Conservation (phyloP, 148 eudicot genomes). For the Vaccinium myrtillus region DNA sequence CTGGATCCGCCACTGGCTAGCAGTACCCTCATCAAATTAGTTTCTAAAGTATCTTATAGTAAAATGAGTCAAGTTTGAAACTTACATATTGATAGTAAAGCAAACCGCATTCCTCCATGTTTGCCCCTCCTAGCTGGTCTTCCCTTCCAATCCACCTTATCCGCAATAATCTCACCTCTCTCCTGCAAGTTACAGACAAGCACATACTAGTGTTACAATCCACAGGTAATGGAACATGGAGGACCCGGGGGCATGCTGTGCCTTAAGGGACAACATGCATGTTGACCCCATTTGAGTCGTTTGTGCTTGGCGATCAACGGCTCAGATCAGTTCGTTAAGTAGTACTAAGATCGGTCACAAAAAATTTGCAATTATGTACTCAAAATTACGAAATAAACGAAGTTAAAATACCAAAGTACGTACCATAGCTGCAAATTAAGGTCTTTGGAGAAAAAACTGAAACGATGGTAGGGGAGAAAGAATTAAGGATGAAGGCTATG, state of each 20-base stretch:
- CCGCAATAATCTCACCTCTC: constrained; percentile 31
- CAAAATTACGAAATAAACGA: not conserved
- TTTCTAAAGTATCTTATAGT: not conserved
- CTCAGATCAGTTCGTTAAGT: too few species aligned
- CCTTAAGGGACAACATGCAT: too few species aligned
- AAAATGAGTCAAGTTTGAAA: not conserved
- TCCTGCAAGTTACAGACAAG: constrained; percentile 25
- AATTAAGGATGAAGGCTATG: not conserved
- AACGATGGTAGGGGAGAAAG: not conserved
- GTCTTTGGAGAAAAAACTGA: not conserved
- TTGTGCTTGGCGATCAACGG: too few species aligned
- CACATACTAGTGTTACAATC: not conserved
- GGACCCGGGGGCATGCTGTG: too few species aligned
- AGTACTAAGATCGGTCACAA: not conserved
- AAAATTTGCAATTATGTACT: too few species aligned
- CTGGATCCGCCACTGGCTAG: not conserved
- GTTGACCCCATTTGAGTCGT: too few species aligned
- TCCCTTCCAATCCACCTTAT: constrained; percentile 57
- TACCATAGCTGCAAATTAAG: not conserved
- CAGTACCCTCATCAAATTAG: too few species aligned
- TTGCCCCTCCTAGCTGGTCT: constrained; percentile 35
- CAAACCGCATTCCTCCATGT: constrained; percentile 42
- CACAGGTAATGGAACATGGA: too few species aligned
- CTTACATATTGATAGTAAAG: constrained; percentile 34
- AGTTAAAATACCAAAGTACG: not conserved